Conservation (phyloP, 2,329 filamentous ascomycete species). For the Madurella mycetomatis region DNA sequence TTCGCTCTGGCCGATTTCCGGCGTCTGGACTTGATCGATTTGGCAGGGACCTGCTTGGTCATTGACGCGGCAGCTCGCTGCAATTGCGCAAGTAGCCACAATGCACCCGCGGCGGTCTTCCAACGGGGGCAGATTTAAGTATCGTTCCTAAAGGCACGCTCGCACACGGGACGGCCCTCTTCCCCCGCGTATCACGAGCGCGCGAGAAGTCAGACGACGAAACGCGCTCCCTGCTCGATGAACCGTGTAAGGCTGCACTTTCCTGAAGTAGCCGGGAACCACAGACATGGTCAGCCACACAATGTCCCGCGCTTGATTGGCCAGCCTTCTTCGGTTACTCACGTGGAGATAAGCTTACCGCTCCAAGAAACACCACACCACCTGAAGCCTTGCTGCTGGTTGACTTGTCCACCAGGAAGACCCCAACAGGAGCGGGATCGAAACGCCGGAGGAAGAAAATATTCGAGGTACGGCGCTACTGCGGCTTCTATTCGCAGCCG, state of each 20-base stretch:
- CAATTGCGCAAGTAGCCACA: background rate
- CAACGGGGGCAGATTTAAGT: background rate
- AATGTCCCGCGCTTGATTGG: slow-evolving; percentile 1
- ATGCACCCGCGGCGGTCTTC: background rate
- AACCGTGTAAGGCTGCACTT: slow-evolving; percentile 9
- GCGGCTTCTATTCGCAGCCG: too few relatives aligned
- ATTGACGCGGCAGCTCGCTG: slow-evolving; percentile 8
- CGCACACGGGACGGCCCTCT: background rate
- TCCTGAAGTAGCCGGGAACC: slow-evolving; percentile 12
- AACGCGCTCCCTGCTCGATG: slow-evolving; percentile 1
- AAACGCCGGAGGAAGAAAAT: too few relatives aligned
- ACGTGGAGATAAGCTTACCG: background rate
- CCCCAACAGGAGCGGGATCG: too few relatives aligned
- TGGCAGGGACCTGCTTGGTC: background rate
- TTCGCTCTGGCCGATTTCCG: slow-evolving; percentile 4
- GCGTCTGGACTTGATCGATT: slow-evolving; percentile 8
- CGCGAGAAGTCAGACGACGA: background rate
- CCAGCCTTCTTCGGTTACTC: slow-evolving; percentile 7
- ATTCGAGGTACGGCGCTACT: too few relatives aligned
- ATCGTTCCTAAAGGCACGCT: background rate
- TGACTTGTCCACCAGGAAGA: too few relatives aligned
- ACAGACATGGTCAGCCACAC: slow-evolving; percentile 7
- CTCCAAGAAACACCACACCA: too few relatives aligned
- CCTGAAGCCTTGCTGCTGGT: too few relatives aligned
- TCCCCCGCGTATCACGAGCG: background rate